phyloP scores from a whole-genome alignment of 352 stramenopile species.

The Globisporangium emineosum region DNA sequence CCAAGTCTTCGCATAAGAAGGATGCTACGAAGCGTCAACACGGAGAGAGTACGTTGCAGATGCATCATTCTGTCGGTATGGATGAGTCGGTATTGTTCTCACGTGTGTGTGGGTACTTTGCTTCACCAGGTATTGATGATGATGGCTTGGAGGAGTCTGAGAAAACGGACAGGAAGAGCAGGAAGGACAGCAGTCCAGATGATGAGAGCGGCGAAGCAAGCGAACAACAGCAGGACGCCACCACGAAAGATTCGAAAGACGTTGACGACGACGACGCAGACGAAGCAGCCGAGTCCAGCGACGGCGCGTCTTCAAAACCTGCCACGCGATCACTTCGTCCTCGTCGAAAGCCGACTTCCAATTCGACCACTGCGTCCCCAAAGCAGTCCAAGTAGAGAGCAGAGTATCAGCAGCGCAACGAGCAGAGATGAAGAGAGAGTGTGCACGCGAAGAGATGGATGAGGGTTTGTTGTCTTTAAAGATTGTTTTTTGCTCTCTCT shows the following conservation, averaged over 20 bases:
- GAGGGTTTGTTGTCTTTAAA: constrained; percentile 24
- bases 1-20: constrained; percentile 19
- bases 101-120: background rate
- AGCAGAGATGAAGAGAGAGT: background rate
- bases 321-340: constrained; percentile 55
- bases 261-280: constrained; percentile 40
- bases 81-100: background rate
- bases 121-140: constrained; percentile 16
- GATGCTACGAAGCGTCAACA: constrained; percentile 25
- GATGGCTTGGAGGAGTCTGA: constrained; percentile 22
- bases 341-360: constrained; percentile 38
- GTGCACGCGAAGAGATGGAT: background rate
- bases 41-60: constrained; percentile 27
- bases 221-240: constrained; percentile 12
- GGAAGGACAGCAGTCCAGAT: constrained; percentile 17
- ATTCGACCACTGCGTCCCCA: constrained; percentile 22
- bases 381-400: constrained; percentile 36
- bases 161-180: constrained; percentile 14
- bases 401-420: background rate
- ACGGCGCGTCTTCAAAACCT: constrained; percentile 29
- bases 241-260: constrained; percentile 17
- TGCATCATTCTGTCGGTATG: background rate
- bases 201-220: constrained; percentile 20
- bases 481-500: constrained; percentile 7
- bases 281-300: constrained; percentile 46